These are phyloP conservation scores for Trichaptum fuscoviolaceum DNA, from an alignment of 768 basidiomycete genomes.

Conservation along the genomic window DNA sequence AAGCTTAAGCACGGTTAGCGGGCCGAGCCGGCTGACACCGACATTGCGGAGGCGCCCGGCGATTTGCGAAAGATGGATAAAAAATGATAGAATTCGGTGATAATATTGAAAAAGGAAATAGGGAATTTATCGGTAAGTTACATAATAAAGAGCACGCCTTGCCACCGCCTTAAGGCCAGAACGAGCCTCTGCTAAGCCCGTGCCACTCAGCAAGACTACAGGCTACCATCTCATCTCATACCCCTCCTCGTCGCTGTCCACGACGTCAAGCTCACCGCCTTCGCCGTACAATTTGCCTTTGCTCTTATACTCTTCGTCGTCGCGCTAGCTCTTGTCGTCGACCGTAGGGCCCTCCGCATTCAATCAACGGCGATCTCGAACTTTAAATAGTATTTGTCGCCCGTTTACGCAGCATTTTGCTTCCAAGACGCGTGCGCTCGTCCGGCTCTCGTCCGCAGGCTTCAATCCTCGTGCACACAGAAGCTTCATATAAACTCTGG, in stretches of 20 bases:
- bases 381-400: neutral
- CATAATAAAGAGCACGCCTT: neutral
- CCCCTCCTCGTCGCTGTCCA: neutral
- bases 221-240: constrained; percentile 1
- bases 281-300: neutral
- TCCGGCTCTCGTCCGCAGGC: neutral
- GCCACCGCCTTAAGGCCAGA: constrained; percentile 1
- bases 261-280: neutral
- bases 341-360: neutral
- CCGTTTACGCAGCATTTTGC: neutral
- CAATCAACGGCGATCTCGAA: neutral
- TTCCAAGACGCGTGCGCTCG: neutral
- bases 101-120: neutral
- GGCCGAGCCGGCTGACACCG: neutral
- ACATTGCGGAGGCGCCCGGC: neutral
- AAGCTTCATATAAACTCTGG: constrained; percentile 1
- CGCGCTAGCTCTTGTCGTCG: neutral
- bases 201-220: neutral
- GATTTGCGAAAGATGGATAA: neutral
- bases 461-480: neutral
- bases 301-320: neutral
- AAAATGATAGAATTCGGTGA: neutral
- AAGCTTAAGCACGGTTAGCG: neutral
- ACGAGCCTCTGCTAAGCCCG: neutral
- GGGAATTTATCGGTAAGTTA: neutral